Base-by-base conservation (phyloP, 176 grass and related monocot species). In the Thalia dealbata region DNA sequence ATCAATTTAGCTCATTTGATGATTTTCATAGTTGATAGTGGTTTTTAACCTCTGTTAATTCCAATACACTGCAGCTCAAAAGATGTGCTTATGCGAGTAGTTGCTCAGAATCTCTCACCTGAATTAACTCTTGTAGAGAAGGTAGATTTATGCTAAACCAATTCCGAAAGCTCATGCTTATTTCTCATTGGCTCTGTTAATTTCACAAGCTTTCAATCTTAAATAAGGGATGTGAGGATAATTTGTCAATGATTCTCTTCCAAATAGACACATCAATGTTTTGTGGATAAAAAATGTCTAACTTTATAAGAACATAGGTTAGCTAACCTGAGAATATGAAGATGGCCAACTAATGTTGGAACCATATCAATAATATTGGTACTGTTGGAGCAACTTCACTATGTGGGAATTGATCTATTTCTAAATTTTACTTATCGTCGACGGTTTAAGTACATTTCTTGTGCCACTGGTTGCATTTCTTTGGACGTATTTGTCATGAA, bases 81-180 rank as follows among this genome's bases (percentile, higher is more conserved):
- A 71, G 90, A 99, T 91, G 80, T 93, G 79, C 87, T 99, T 78
- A 91, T 99, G 90, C 87, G 90, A 82, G 85, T 99, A 71, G 90
- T 99, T 16, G 88, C 90, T 72, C 90, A 86, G 73, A 93, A 93
- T 85, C 62, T 99, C 78, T 93, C 95, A 26, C 95, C 95, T 70
- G 90, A 99, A 29, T 73, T 99, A 75, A 99, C 90, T 77, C 63
- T 81, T 75, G 95, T 99, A 50, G 95, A 99, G 76, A 99, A 93
- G 95, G 95, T 99, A 72, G 35, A 10, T 43, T 23, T 42, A 43
- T 68, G 32, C 19, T 68, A 43, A 68, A 68, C 21, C 10, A 43
- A 44, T 23, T 68, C 19, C 44, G 23, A 68, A 22, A 11, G 9
- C 6, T 28, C 6, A 25, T 61, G 9, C 12, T 61, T 25, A 24